Evolutionary conservation across 2,329 filamentous ascomycete genomes (phyloP).

Genomic region (Elsinoe australis): DNA sequence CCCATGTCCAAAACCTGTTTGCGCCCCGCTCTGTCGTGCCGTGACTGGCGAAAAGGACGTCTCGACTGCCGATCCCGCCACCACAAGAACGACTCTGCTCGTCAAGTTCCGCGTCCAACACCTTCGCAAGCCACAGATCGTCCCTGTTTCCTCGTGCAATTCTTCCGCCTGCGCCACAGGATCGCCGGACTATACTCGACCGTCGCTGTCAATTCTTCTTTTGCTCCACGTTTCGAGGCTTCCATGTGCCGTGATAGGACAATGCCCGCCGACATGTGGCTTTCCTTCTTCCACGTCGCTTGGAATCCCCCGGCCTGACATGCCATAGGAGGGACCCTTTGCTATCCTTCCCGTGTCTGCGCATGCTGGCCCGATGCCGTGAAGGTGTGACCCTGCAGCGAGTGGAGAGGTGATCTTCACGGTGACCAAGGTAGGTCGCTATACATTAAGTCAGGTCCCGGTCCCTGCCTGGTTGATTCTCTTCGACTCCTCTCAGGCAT

Average conservation of each 20-base stretch:
- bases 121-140: conserved; percentile 5
- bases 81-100: conserved; percentile 2
- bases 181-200: conserved; percentile 3
- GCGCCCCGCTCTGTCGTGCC: conserved; percentile 4
- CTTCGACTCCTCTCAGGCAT: too few species aligned
- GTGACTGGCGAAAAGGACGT: conserved; percentile 2
- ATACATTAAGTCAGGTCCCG: background rate
- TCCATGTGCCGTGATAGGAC: conserved; percentile 4
- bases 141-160: background rate
- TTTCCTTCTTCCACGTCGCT: conserved; percentile 8
- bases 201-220: conserved; percentile 5
- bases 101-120: conserved; percentile 8
- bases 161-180: conserved; percentile 17
- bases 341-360: conserved; percentile 3
- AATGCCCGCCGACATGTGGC: background rate
- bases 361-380: conserved; percentile 7
- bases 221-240: conserved; percentile 7
- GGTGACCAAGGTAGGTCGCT: too few species aligned
- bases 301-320: conserved; percentile 10
- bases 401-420: background rate
- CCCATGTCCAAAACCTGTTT: conserved; percentile 15
- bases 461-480: too few species aligned
- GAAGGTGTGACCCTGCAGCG: conserved; percentile 9
- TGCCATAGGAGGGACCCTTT: too few species aligned
- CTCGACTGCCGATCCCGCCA: conserved; percentile 7